These are phyloP conservation scores for Raphanus raphanistrum DNA, from an alignment of 345 rosid genomes.

Conservation along the genomic window DNA sequence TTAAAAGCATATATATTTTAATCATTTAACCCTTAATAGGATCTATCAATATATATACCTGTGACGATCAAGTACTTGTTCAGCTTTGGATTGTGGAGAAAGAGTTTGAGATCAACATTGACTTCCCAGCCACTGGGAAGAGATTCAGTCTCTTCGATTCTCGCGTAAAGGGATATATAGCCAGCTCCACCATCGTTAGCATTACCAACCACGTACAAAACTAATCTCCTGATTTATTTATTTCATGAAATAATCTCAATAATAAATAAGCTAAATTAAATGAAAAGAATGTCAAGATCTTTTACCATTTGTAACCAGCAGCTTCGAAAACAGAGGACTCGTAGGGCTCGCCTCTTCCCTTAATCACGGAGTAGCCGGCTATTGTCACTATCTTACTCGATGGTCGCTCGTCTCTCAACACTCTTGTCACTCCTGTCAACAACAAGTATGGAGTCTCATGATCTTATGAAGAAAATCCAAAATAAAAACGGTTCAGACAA, in stretches of 20 bases:
- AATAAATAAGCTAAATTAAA: background rate
- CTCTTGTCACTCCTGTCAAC: conserved; percentile 29
- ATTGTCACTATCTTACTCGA: conserved; percentile 43
- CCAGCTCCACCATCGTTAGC: conserved; percentile 22
- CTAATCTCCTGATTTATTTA: conserved; percentile 34
- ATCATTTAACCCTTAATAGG: background rate
- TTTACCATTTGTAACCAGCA: conserved; percentile 46
- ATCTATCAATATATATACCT: background rate
- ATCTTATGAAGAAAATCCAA: background rate
- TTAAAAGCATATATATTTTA: background rate
- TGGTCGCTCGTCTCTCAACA: conserved; percentile 29
- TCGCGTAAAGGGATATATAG: conserved; percentile 40
- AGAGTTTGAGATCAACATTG: conserved; percentile 36
- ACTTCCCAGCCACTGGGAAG: conserved; percentile 41
- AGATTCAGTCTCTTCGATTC: conserved; percentile 26
- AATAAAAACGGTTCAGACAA: background rate
- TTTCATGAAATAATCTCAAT: background rate
- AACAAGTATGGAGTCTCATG: background rate
- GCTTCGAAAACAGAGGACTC: conserved; percentile 45
- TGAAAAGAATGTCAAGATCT: background rate
- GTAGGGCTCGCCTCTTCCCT: conserved; percentile 22
- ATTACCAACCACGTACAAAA: conserved; percentile 43
- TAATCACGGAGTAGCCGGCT: conserved; percentile 35
- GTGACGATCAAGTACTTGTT: conserved; percentile 37
- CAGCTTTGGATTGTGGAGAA: conserved; percentile 29